Base-by-base conservation (phyloP, 2,329 filamentous ascomycete species). In the Passalora sequoiae region DNA sequence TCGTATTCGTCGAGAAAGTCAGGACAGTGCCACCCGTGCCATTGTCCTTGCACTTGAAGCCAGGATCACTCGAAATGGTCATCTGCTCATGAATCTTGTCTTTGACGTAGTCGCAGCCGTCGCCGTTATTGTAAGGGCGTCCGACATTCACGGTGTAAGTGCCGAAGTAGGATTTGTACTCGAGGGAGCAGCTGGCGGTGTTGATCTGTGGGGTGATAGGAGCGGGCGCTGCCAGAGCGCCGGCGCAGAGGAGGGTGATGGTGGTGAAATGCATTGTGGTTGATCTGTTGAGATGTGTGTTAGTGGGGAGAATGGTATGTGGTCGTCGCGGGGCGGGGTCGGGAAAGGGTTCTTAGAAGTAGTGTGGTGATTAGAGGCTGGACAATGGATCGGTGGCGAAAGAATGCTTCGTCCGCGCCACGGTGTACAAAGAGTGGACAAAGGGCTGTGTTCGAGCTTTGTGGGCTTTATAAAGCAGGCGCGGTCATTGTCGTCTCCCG, bases 161-260 rank as follows among this genome's bases (percentile, higher is more conserved):
- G 38, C 43, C 38, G n/a, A n/a, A n/a, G n/a, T n/a, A n/a, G n/a
- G n/a, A n/a, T n/a, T n/a, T n/a, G 16, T 19, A 30, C 19, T 12
- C 33, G 20, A 21, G 33, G 19, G 17, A 36, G 2, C 9, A 20
- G 33, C 9, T 36, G 17, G 33, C 19, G 10, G 20, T 17, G 20
- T n/a, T n/a, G n/a, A n/a, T n/a, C n/a, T n/a, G n/a, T n/a, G 3
- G 24, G 17, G 19, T 12, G 24, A 17, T 12, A 19, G 43, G 32
- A 9, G 43, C 21, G 4, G 38, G 43, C n/a, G 38, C 38, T n/a
- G 38, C 43, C 9, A 46, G 38, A 25, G 38, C 24, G 38, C 17
- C 24, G 25, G 38, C 21, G 24, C 19, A 12, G 16, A 46, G 43
- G 13, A 46, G 38, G 24, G 38, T 25, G n/a, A 31, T n/a, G 16